These are phyloP conservation scores for Thalassiosira livingstoniorum DNA, from an alignment of 352 stramenopile genomes.

Conservation along the genomic window DNA sequence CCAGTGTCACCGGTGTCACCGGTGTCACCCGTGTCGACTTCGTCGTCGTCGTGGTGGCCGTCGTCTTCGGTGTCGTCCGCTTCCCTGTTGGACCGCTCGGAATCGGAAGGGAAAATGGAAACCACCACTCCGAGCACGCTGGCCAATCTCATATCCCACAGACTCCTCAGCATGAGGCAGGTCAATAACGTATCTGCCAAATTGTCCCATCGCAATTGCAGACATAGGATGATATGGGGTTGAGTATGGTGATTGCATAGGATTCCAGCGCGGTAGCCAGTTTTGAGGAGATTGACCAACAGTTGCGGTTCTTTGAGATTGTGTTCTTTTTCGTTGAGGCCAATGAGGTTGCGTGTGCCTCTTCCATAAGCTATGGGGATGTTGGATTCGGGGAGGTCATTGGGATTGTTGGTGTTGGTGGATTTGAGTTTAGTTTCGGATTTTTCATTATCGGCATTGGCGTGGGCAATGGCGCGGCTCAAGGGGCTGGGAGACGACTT, in stretches of 20 bases:
- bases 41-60: neutral
- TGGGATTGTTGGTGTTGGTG: slow-evolving; percentile 13
- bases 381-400: slow-evolving; percentile 23
- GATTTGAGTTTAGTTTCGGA: slow-evolving; percentile 33
- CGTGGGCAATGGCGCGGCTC: slow-evolving; percentile 37
- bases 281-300: slow-evolving; percentile 44
- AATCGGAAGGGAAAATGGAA: slow-evolving; percentile 46
- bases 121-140: slow-evolving; percentile 60
- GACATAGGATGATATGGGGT: slow-evolving; percentile 57
- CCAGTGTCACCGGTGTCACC: neutral
- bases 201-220: slow-evolving; percentile 67
- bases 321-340: slow-evolving; percentile 49
- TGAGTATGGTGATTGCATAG: slow-evolving; percentile 55
- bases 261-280: slow-evolving; percentile 49
- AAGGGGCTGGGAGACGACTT: slow-evolving; percentile 21
- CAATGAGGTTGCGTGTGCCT: slow-evolving; percentile 56
- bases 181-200: slow-evolving; percentile 59
- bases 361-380: slow-evolving; percentile 33
- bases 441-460: slow-evolving; percentile 34
- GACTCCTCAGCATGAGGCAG: slow-evolving; percentile 58
- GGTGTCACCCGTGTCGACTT: neutral
- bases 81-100: slow-evolving; percentile 5
- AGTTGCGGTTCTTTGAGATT: slow-evolving; percentile 47
- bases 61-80: neutral
- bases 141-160: slow-evolving; percentile 62